Evolutionary conservation across 345 rosid species (phyloP).

Genomic region (Eucalyptus urophylla): DNA sequence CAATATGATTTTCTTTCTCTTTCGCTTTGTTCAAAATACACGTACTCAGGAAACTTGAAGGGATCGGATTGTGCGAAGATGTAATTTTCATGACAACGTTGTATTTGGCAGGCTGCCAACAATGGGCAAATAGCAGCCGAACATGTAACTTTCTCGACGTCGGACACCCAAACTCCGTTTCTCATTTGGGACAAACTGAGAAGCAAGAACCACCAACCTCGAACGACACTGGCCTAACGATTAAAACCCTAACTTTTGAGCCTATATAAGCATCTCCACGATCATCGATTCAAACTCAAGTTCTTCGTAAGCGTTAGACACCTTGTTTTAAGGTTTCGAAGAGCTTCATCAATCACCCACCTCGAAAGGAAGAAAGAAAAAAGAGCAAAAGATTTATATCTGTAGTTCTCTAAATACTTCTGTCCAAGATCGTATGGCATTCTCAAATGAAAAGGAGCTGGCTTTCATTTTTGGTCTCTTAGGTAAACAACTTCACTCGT

Average conservation of each 20-base stretch:
- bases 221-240: neutral
- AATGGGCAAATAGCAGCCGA: neutral
- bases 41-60: neutral
- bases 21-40: neutral
- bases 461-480: conserved; percentile 58
- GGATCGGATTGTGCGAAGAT: neutral
- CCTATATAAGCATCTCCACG: neutral
- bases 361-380: neutral
- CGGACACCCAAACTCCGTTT: neutral
- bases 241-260: neutral
- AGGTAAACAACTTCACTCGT: conserved; percentile 15
- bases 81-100: neutral
- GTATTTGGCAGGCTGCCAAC: neutral
- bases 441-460: conserved; percentile 14
- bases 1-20: neutral
- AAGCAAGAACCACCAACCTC: neutral
- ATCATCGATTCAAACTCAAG: neutral
- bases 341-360: neutral
- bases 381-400: neutral
- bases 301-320: neutral
- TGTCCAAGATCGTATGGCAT: conserved; percentile 12
- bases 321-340: neutral
- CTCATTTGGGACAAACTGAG: neutral
- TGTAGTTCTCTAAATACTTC: neutral
- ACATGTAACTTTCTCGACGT: neutral